Evolutionary conservation across 2,329 filamentous ascomycete species (phyloP).

Genomic region (Talaromyces islandicus): DNA sequence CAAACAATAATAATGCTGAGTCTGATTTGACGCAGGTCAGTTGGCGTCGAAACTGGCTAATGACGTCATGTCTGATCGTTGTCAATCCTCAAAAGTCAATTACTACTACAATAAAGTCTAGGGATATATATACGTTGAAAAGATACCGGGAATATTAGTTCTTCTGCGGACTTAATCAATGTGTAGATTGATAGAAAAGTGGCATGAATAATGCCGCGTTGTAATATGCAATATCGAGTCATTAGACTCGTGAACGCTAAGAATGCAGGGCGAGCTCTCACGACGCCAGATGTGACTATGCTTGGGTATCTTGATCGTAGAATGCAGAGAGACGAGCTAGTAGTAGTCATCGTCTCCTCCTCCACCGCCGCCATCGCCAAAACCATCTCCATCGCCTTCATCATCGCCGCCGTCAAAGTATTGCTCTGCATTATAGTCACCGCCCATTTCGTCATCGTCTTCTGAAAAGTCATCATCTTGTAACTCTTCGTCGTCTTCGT

Average conservation of each 20-base stretch:
- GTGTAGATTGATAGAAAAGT: not conserved
- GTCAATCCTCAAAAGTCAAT: not conserved
- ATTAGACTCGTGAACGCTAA: not conserved
- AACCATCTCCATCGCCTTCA: conserved; percentile 49
- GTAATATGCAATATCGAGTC: not conserved
- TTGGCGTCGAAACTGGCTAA: not conserved
- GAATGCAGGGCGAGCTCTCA: not conserved
- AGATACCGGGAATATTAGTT: not conserved
- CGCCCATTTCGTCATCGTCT: conserved; percentile 53
- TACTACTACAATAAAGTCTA: not conserved
- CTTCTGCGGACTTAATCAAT: not conserved
- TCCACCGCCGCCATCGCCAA: conserved; percentile 49
- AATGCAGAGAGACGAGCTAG: conserved; percentile 14
- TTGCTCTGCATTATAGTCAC: conserved; percentile 60
- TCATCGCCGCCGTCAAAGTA: conserved; percentile 58
- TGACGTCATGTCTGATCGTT: not conserved
- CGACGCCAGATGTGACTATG: not conserved
- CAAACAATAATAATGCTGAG: not conserved
- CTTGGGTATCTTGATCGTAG: conserved; percentile 9
- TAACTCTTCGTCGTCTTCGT: conserved; percentile 47
- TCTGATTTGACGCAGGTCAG: not conserved
- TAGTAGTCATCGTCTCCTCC: conserved; percentile 45
- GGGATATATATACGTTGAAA: not conserved
- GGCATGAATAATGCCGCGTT: not conserved
- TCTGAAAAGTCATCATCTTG: conserved; percentile 56